Conservation (phyloP, 1,284 basidiomycete species). For the Takashimella koratensis region DNA sequence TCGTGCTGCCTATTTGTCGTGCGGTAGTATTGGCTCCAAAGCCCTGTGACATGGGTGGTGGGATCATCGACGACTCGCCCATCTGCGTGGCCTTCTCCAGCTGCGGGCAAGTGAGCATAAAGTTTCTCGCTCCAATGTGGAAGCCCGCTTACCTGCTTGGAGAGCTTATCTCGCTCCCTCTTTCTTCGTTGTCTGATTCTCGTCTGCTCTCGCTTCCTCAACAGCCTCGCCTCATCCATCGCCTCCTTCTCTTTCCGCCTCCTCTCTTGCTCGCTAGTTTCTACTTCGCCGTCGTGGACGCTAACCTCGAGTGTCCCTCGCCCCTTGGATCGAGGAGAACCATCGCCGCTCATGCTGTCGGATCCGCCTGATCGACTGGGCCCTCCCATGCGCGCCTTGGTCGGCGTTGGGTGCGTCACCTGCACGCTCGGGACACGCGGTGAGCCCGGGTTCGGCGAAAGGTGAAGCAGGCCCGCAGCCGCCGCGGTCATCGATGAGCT, state of each 20-base stretch:
- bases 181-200: conserved; percentile 20
- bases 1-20: background rate
- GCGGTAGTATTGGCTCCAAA: background rate
- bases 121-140: no score
- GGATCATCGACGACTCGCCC: background rate
- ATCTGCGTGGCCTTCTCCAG: background rate
- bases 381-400: conserved; percentile 11
- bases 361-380: background rate
- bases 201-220: conserved; percentile 19
- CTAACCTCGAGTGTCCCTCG: background rate
- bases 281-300: background rate
- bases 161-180: conserved; percentile 17
- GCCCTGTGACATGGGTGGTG: background rate
- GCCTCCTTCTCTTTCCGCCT: conserved; percentile 6
- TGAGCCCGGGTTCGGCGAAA: background rate
- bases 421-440: conserved; percentile 8
- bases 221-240: conserved; percentile 18
- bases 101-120: background rate
- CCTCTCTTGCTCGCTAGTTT: conserved; percentile 1
- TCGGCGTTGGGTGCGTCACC: conserved; percentile 27
- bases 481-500: no score
- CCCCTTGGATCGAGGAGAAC: conserved; percentile 1
- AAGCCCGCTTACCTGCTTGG: conserved; percentile 15
- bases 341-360: no score
- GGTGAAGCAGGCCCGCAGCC: background rate